Conservation (phyloP, 306 rosid genomes). For the Malus domestica region DNA sequence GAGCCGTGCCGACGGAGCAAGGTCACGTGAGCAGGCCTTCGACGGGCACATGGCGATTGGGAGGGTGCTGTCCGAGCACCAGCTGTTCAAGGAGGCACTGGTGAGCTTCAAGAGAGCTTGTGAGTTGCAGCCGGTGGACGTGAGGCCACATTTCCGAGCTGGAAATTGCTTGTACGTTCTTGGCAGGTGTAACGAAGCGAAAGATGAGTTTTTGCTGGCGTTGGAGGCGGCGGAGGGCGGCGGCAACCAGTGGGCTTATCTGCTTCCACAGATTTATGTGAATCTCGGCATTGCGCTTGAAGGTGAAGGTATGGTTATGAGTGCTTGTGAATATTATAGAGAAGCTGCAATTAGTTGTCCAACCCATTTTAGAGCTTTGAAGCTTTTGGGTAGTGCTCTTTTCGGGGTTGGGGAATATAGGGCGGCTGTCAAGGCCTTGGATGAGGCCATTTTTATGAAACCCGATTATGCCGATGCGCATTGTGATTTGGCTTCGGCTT, state of each 20-base stretch:
- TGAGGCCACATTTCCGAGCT: conserved; percentile 88
- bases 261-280: conserved; percentile 94
- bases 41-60: conserved; percentile 99
- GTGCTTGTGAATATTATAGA: conserved; percentile 97
- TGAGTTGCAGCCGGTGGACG: conserved; percentile 95
- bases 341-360: conserved; percentile 99
- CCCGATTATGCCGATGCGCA: conserved; percentile 97
- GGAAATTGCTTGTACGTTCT: conserved; percentile 85
- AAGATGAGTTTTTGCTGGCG: conserved; percentile 86
- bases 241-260: conserved; percentile 94
- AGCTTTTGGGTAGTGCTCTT: conserved; percentile 90
- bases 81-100: conserved; percentile 75
- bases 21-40: conserved; percentile 92
- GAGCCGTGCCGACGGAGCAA: conserved; percentile 69
- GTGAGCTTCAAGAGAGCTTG: conserved; percentile 91
- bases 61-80: conserved; percentile 84
- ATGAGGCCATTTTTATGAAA: conserved; percentile 90
- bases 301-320: conserved; percentile 99
- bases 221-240: conserved; percentile 89
- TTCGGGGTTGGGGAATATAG: conserved; percentile 97
- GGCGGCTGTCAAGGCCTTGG: conserved; percentile 92
- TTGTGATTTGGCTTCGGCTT: conserved; percentile 93
- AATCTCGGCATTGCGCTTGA: conserved; percentile 92
- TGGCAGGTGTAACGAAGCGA: conserved; percentile 66
- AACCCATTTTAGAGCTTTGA: conserved; percentile 94